Conservation (phyloP, 1,284 basidiomycete species). For the Fomitopsis betulina region DNA sequence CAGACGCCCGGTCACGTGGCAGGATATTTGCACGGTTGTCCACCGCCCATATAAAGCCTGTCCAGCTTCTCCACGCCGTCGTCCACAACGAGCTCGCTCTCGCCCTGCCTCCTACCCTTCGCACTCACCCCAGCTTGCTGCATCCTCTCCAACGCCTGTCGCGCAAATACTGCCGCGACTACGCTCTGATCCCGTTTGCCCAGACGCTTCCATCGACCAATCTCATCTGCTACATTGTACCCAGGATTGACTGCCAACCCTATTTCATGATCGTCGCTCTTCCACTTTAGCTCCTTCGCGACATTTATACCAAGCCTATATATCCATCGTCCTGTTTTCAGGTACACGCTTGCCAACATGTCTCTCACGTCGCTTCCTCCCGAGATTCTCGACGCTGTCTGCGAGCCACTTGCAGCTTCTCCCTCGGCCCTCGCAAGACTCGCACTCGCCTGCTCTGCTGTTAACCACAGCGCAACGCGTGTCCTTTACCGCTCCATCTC, state of each 20-base stretch:
- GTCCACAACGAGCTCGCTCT: constrained; percentile 5
- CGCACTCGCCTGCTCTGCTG: constrained; percentile 36
- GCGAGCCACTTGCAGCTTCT: constrained; percentile 24
- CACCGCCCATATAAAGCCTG: constrained; percentile 7
- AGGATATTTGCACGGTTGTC: not conserved
- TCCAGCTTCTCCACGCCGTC: constrained; percentile 2
- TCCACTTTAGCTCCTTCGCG: constrained; percentile 6
- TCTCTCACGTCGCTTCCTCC: constrained; percentile 28
- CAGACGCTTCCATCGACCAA: constrained; percentile 1
- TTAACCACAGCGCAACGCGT: constrained; percentile 49
- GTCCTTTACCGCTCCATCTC: constrained; percentile 56
- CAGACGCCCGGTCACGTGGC: constrained; percentile 6
- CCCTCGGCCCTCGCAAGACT: constrained; percentile 27
- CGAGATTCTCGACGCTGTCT: constrained; percentile 28
- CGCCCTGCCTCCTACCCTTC: not conserved
- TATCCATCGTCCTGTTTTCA: not conserved
- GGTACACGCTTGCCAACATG: constrained; percentile 14
- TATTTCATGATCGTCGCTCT: constrained; percentile 9
- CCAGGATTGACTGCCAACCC: constrained; percentile 6
- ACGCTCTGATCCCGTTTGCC: not conserved
- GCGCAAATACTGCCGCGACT: not conserved
- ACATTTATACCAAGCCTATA: constrained; percentile 1
- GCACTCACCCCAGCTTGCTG: not conserved
- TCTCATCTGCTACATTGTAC: constrained; percentile 2
- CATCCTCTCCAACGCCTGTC: not conserved